Percentiles rank a stretch among this genome's conserved stretches.
These are phyloP conservation scores for Rhynchospora pubera DNA, from an alignment of 176 grass and related monocot species.

Conservation along the genomic window DNA sequence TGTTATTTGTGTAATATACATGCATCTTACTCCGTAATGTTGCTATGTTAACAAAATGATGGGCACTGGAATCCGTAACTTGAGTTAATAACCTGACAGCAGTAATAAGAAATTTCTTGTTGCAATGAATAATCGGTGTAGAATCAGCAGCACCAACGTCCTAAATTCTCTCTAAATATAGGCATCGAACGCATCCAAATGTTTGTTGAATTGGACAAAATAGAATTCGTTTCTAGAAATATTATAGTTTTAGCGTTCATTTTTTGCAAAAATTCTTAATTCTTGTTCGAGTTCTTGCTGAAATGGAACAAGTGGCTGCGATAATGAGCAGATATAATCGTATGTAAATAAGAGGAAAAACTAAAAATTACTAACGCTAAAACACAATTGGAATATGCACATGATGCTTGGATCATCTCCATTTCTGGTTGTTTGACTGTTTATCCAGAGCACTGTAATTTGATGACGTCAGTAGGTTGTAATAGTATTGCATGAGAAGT, in stretches of 20 bases:
- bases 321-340: background rate
- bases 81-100: background rate
- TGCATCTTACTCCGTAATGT: background rate
- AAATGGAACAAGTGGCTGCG: background rate
- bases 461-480: too few relatives aligned
- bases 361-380: background rate
- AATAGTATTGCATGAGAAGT: background rate
- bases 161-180: background rate
- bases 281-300: too few relatives aligned
- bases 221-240: background rate
- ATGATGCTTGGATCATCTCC: background rate
- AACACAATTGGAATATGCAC: background rate
- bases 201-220: background rate
- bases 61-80: conserved; percentile 32
- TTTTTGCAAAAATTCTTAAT: too few relatives aligned
- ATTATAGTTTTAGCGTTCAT: background rate
- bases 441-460: background rate
- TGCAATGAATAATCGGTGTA: background rate
- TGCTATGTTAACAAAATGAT: background rate
- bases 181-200: background rate
- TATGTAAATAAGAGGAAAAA: background rate
- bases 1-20: background rate
- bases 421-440: background rate
- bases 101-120: background rate
- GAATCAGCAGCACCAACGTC: background rate